Percentiles rank a stretch among this genome's conserved stretches.
phyloP scores from a whole-genome alignment of 2,329 filamentous ascomycete species.

The Colletotrichum sojae region DNA sequence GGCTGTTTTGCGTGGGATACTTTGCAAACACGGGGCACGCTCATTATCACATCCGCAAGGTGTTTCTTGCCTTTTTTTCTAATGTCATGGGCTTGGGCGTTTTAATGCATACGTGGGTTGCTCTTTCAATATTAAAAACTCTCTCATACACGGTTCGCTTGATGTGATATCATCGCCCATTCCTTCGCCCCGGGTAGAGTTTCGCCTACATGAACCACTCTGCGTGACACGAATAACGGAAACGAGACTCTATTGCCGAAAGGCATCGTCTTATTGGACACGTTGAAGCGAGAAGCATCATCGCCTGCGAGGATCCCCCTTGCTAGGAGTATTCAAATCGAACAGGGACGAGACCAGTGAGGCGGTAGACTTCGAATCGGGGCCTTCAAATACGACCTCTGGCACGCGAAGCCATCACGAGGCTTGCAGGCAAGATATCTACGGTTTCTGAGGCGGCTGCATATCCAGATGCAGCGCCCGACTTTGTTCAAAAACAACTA shows the following conservation, averaged over 20 bases:
- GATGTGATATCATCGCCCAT: neutral
- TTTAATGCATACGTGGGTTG: slow-evolving; percentile 17
- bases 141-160: neutral
- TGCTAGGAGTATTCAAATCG: neutral
- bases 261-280: neutral
- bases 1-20: neutral
- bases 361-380: no score
- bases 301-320: neutral
- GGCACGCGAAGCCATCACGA: no score
- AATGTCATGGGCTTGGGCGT: slow-evolving; percentile 22
- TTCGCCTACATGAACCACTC: neutral
- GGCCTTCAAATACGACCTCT: no score
- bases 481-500: no score
- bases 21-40: slow-evolving; percentile 7
- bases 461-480: no score
- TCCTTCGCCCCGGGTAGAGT: neutral
- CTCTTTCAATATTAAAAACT: slow-evolving; percentile 2
- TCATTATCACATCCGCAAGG: slow-evolving; percentile 11
- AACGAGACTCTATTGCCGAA: neutral
- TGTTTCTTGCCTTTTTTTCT: slow-evolving; percentile 1
- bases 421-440: no score
- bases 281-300: neutral
- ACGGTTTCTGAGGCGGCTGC: no score
- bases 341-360: no score
- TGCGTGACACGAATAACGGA: neutral